These are phyloP conservation scores for Claviceps monticola DNA, from an alignment of 2,329 filamentous ascomycete genomes.

Conservation along the genomic window DNA sequence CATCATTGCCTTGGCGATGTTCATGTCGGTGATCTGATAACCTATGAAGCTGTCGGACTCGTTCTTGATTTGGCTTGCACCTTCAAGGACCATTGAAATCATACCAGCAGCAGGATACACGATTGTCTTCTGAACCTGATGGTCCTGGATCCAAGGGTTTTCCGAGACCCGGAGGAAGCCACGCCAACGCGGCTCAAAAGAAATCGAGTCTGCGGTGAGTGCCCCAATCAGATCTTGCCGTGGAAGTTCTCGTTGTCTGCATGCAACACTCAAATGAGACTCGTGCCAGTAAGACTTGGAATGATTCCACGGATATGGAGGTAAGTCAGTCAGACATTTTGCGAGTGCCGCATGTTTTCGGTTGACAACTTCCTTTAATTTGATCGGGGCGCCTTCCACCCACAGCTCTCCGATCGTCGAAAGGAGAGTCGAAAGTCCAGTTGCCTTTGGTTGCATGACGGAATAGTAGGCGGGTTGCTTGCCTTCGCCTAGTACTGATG, in stretches of 20 bases:
- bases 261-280: conserved; percentile 28
- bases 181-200: conserved; percentile 33
- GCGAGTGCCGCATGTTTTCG: conserved; percentile 8
- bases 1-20: conserved; percentile 36
- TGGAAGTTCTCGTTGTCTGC: conserved; percentile 29
- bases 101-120: conserved; percentile 39
- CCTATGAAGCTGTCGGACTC: conserved; percentile 15
- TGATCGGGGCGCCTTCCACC: conserved; percentile 18
- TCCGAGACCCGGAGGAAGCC: conserved; percentile 34
- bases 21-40: conserved; percentile 31
- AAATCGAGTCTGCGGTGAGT: conserved; percentile 27
- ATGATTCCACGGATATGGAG: conserved; percentile 42
- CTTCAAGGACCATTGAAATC: conserved; percentile 35
- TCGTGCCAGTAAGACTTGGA: conserved; percentile 39
- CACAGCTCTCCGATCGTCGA: conserved; percentile 22
- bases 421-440: conserved; percentile 15
- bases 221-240: conserved; percentile 38
- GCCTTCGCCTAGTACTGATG: conserved; percentile 4
- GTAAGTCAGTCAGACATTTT: conserved; percentile 30
- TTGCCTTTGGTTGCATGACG: conserved; percentile 14
- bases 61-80: conserved; percentile 25
- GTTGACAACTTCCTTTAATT: conserved; percentile 18
- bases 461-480: conserved; percentile 13
- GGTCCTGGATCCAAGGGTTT: conserved; percentile 38
- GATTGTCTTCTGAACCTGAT: conserved; percentile 34